Base-by-base conservation (phyloP, 2,329 filamentous ascomycete genomes). In the Arthrobotrys entomopaga region DNA sequence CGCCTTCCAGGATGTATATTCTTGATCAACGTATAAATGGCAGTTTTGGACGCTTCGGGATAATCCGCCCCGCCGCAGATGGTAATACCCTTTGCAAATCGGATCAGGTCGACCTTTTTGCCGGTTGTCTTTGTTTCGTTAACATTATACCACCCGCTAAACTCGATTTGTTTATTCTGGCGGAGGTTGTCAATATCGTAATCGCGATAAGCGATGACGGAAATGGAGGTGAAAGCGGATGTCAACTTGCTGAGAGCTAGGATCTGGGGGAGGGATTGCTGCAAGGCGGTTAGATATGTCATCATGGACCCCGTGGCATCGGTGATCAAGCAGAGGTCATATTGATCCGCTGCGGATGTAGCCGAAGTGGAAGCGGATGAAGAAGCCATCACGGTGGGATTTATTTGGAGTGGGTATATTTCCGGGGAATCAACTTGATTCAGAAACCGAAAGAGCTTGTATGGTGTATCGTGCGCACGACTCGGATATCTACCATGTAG, bases 171-270 rank as follows among this genome's bases (percentile, higher is more conserved):
- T 29, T 69, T 26, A 2, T 59, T 49, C 13, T 53, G 52, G 3
- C 63, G 63, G 40, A 46, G 52, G 16, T 67, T 74, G 1, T 61
- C 57, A 8, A 78, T 77, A 71, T 79, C 80, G 77, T 85, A 86
- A 78, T 86, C 85, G 4, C 85, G 82, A 74, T 86, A 86, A 0
- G 83, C 83, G 11, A 86, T 78, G 2, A 86, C 80, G 5, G 84
- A 85, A 61, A 86, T 84, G 1, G 84, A 82, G 3, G 82, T 81
- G 77, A 87, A 86, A 76, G 83, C 84, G 59, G 80, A 82, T 0
- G 85, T 86, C 0, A 86, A 80, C 0, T 82, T 80, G 0, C 84
- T 85, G 5, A 86, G 80, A 38, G 82, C 82, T 66, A 87, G 83
- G 76, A 86, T 84, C 72, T 85, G 84, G 0, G 84, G 84, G 5